Evolutionary conservation across 2,329 filamentous ascomycete species (phyloP).

Genomic region (Monosporascus sp.): DNA sequence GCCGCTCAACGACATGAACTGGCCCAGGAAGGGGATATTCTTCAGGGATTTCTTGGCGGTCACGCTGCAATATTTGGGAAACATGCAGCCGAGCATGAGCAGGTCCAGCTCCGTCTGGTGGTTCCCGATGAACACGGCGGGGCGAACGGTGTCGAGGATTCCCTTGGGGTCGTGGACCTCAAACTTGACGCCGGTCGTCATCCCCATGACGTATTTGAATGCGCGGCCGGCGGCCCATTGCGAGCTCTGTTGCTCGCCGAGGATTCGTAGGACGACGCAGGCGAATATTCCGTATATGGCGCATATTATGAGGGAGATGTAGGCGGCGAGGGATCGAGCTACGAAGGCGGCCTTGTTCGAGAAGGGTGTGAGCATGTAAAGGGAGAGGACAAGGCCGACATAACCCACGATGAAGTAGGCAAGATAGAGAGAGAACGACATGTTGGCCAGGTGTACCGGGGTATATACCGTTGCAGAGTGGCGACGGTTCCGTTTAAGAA

Average conservation of each 20-base stretch:
- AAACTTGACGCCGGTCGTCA: conserved; percentile 74
- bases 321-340: conserved; percentile 63
- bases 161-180: conserved; percentile 63
- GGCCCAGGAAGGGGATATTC: conserved; percentile 78
- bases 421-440: conserved; percentile 24
- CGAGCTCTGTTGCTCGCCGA: conserved; percentile 69
- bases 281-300: conserved; percentile 72
- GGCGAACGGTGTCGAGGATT: conserved; percentile 61
- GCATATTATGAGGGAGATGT: conserved; percentile 54
- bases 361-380: conserved; percentile 60
- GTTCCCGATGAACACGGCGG: conserved; percentile 88
- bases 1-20: conserved; percentile 87
- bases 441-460: conserved; percentile 10
- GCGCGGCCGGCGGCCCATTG: conserved; percentile 80
- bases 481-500: neutral
- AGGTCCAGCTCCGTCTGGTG: conserved; percentile 97
- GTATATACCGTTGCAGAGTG: neutral
- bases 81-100: conserved; percentile 81
- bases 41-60: conserved; percentile 86
- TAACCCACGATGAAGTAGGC: conserved; percentile 48
- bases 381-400: conserved; percentile 43
- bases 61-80: conserved; percentile 86
- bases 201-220: conserved; percentile 76
- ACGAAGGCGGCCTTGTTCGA: conserved; percentile 60
- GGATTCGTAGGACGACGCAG: conserved; percentile 64